These are phyloP conservation scores for Babesia caballi DNA, from an alignment of 169 alveolate species.

Conservation along the genomic window DNA sequence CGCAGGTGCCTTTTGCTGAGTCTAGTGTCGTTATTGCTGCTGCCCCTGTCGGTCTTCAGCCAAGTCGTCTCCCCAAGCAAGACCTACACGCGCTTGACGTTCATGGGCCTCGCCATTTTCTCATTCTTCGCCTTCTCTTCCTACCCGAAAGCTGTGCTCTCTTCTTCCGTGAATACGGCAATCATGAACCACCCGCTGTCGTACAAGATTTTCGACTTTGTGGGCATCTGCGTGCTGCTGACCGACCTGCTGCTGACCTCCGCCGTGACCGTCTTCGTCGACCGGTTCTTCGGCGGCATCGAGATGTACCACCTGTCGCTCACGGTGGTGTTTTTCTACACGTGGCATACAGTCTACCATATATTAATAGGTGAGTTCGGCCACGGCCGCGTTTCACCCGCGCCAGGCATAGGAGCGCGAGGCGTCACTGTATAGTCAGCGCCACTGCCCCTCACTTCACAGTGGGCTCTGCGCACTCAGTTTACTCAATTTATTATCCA, in stretches of 20 bases:
- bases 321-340: slow-evolving; percentile 29
- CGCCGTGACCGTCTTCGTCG: slow-evolving; percentile 8
- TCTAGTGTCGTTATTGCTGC: slow-evolving; percentile 10
- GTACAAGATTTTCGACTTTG: slow-evolving; percentile 58
- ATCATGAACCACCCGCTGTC: slow-evolving; percentile 53
- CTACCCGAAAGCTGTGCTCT: slow-evolving; percentile 31
- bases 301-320: background rate
- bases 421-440: no score
- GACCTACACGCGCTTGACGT: background rate
- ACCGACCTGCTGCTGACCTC: slow-evolving; percentile 25
- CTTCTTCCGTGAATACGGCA: slow-evolving; percentile 37
- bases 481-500: slow-evolving; percentile 65
- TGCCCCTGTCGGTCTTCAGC: slow-evolving; percentile 11
- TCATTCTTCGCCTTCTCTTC: slow-evolving; percentile 48
- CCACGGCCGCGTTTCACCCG: no score
- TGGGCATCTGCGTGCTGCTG: slow-evolving; percentile 31
- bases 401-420: no score
- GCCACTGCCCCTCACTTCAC: no score
- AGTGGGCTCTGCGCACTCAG: background rate
- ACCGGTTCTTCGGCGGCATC: background rate
- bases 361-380: slow-evolving; percentile 1
- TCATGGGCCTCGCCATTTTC: slow-evolving; percentile 21
- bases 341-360: slow-evolving; percentile 20
- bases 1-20: slow-evolving; percentile 36
- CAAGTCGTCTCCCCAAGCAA: background rate